Percentiles rank a stretch among this genome's conserved stretches.
phyloP scores from a whole-genome alignment of 2,329 filamentous ascomycete species.

The Purpureocillium takamizusanense region DNA sequence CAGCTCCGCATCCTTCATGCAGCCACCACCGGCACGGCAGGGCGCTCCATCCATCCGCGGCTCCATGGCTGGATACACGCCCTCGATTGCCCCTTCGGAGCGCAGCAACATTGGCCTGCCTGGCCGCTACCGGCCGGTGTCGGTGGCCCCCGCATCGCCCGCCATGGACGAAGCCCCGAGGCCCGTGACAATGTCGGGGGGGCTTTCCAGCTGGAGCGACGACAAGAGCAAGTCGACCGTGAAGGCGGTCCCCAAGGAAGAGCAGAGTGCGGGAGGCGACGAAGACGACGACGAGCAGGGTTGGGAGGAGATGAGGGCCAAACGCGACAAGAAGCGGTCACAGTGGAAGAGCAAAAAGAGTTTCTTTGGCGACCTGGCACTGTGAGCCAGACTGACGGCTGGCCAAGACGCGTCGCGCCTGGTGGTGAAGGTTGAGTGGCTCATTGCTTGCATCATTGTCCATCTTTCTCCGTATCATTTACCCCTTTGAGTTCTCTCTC shows the following conservation, averaged over 20 bases:
- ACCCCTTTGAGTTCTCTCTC: neutral
- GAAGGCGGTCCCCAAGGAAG: slow-evolving; percentile 28
- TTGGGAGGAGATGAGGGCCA: slow-evolving; percentile 62
- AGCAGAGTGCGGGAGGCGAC: slow-evolving; percentile 22
- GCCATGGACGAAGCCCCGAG: slow-evolving; percentile 19
- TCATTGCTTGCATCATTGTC: slow-evolving; percentile 7
- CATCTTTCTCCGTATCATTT: neutral
- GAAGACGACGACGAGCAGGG: slow-evolving; percentile 58
- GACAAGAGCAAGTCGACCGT: slow-evolving; percentile 22
- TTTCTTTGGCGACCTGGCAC: slow-evolving; percentile 33
- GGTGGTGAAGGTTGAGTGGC: slow-evolving; percentile 11
- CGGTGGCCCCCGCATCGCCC: slow-evolving; percentile 41
- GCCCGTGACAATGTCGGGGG: slow-evolving; percentile 22
- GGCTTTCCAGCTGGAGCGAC: slow-evolving; percentile 23
- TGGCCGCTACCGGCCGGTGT: slow-evolving; percentile 83
- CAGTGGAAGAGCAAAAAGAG: slow-evolving; percentile 55
- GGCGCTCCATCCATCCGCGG: slow-evolving; percentile 18
- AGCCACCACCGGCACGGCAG: slow-evolving; percentile 28
- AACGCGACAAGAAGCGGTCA: slow-evolving; percentile 59
- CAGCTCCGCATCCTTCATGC: slow-evolving; percentile 49
- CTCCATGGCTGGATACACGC: slow-evolving; percentile 57
- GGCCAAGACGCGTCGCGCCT: slow-evolving; percentile 1
- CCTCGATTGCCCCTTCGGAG: slow-evolving; percentile 91
- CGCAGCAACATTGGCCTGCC: slow-evolving; percentile 89
- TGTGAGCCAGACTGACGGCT: slow-evolving; percentile 3